Base-by-base conservation (phyloP, 257 asterid genomes). In the Scutellaria minor region DNA sequence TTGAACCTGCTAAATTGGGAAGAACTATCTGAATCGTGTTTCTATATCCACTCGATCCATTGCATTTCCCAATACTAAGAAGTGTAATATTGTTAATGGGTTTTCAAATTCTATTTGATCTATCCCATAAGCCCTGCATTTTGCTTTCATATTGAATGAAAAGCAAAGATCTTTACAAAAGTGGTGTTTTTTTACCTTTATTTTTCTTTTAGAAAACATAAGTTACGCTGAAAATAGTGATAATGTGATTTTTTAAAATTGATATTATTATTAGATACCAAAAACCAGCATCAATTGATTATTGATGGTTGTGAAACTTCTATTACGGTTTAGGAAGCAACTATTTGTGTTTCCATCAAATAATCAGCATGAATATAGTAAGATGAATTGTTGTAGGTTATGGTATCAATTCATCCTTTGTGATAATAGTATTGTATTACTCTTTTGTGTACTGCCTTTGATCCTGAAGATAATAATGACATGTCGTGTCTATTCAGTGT, bases 401-500 rank as follows among this genome's bases (percentile, higher is more conserved):
- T 18, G 56, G 50, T 48, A 15, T 12, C 39, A 67, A n/a, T 67
- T 18, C 59, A 18, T 15, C 22, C 58, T 13, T 39, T 44, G 39
- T n/a, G 42, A 44, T 47, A 10, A 9, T 47, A 10, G 3, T n/a
- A 24, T 15, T 14, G 8, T 72, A 20, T 11, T 39, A 50, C 39
- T 62, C 39, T 47, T 10, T 31, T 22, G 24, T 60, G 58, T 15
- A 54, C 11, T 64, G 44, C 50, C 76, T 53, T 52, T 46, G 50
- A 62, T 46, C 22, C 27, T 59, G 35, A 20, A 58, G 47, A 59
- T 58, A 27, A 55, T 72, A 20, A 67, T 59, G 70, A 68, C 70
- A 10, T 52, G 39, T 6, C 35, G 5, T 73, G 44, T 67, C 18
- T 75, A 14, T 72, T 60, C 89, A 95, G 99, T 95, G 79, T 80